Percentiles rank a stretch among this genome's conserved stretches.
These are phyloP conservation scores for Imleria badia DNA, from an alignment of 768 basidiomycete genomes.

Conservation along the genomic window DNA sequence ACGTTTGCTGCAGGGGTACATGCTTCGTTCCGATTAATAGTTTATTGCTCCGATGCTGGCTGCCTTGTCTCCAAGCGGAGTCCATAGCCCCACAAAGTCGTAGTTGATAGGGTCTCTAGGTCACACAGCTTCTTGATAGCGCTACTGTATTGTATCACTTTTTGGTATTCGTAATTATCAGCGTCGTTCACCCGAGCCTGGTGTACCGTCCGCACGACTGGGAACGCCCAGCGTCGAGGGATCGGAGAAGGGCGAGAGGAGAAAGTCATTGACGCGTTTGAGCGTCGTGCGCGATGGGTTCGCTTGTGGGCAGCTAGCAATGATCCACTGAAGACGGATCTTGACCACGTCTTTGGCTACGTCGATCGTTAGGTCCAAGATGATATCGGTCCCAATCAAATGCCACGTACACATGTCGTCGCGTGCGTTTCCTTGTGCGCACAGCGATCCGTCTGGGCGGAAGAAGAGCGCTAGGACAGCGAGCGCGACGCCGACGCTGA, in stretches of 20 bases:
- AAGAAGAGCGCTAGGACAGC: constrained; percentile 60
- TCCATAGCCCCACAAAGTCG: background rate
- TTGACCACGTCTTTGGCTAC: constrained; percentile 63
- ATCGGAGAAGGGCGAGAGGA: constrained; percentile 45
- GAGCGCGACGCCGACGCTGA: constrained; percentile 61
- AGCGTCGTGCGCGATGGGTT: constrained; percentile 86
- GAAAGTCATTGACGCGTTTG: constrained; percentile 73
- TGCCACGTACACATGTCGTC: constrained; percentile 22
- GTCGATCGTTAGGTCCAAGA: too few species aligned
- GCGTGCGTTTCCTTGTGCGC: constrained; percentile 1
- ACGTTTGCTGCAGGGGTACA: constrained; percentile 64
- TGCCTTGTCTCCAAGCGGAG: constrained; percentile 17
- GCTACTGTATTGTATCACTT: background rate
- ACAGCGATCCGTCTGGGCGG: constrained; percentile 46
- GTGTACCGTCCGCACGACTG: background rate
- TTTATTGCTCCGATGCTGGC: constrained; percentile 50
- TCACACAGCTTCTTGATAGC: background rate
- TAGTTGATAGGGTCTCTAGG: background rate
- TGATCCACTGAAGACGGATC: constrained; percentile 83
- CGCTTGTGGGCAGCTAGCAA: constrained; percentile 66
- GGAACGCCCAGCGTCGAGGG: background rate
- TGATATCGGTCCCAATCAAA: background rate
- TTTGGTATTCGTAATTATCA: background rate
- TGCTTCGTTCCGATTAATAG: constrained; percentile 55
- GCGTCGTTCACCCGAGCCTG: background rate